Percentiles rank a stretch among this genome's conserved stretches.
phyloP scores from a whole-genome alignment of 805 yeast genomes.

The Saccharomycopsis fodiens region DNA sequence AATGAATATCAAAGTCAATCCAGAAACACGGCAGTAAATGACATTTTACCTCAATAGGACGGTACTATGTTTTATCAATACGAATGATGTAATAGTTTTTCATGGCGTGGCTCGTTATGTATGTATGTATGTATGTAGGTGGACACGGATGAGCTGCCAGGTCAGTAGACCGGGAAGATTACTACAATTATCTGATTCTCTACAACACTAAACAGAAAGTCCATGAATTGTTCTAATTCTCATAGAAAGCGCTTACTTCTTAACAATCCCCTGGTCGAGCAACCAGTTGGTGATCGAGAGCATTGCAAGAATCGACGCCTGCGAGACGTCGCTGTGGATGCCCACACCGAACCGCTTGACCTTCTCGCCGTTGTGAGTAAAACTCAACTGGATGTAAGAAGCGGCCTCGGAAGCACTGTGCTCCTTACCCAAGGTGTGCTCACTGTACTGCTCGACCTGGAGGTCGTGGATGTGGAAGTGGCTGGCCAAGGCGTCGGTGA shows the following conservation, averaged over 20 bases:
- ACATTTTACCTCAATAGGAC: background rate
- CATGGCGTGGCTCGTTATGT: too few species aligned
- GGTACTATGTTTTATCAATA: background rate
- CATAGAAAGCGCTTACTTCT: background rate
- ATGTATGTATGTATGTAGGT: too few species aligned
- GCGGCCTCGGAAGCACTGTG: conserved; percentile 62
- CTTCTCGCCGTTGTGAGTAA: conserved; percentile 34
- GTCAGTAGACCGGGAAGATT: too few species aligned
- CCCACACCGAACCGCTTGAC: conserved; percentile 81
- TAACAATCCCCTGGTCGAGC: conserved; percentile 5
- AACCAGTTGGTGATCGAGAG: conserved; percentile 51
- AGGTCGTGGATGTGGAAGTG: conserved; percentile 40
- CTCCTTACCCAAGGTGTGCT: conserved; percentile 69
- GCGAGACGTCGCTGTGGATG: conserved; percentile 81
- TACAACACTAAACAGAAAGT: too few species aligned
- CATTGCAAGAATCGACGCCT: conserved; percentile 69
- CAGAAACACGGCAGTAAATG: too few species aligned
- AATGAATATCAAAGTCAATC: too few species aligned
- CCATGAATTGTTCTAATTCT: background rate
- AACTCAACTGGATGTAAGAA: conserved; percentile 56
- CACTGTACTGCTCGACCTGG: conserved; percentile 60
- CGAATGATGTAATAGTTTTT: background rate
- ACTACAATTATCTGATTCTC: too few species aligned
- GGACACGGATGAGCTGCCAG: too few species aligned
- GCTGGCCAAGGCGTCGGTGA: conserved; percentile 53